Evolutionary conservation across 495 filamentous ascomycete genomes (phyloP), one percentile per base, ranked within the genome.

Genomic region (Thozetella sp.): DNA sequence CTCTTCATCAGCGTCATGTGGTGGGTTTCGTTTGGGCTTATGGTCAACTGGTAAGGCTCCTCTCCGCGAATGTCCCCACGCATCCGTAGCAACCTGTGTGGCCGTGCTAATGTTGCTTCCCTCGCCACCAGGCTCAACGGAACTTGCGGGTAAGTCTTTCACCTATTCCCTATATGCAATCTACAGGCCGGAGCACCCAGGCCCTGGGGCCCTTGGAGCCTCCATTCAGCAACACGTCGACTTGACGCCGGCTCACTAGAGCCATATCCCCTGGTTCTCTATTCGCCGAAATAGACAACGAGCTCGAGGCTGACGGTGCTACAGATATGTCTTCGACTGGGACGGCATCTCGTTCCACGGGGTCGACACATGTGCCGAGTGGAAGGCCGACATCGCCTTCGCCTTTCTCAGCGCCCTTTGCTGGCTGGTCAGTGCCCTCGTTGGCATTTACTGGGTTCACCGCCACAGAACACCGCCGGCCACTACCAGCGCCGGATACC

Each of bases 311-410:
- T 43, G 26, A 22, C 25, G 9, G 37, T 10, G 6, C 13, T 19
- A 10, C 73, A 82, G 85, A 56, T 94, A 90, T 67, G 91, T 97
- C 12, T 93, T 97, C 3, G 90, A 98, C 71, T 96, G 95, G 54
- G 89, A 93, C 64, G 92, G 96, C 67, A 90, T 98, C 48, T 92
- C 91, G 2, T 93, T 93, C 4, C 86, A 96, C 64, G 89, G 86
- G 57, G 85, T 84, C 46, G 93, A 78, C 2, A 67, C 72, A 10
- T 91, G 88, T 65, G 69, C 78, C 34, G 77, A 83, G 56, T 89
- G 84, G 86, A 90, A 88, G 72, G 83, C 88, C 15, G 79, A 81
- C 34, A 79, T 88, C 62, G 88, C 87, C 0, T 90, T 91, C 71
- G 74, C 76, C 59, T 91, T 90, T 69, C 63, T 91, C 55, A 84